Evolutionary conservation across 805 yeast genomes (phyloP).

Genomic region (Wickerhamiella spandovensis): DNA sequence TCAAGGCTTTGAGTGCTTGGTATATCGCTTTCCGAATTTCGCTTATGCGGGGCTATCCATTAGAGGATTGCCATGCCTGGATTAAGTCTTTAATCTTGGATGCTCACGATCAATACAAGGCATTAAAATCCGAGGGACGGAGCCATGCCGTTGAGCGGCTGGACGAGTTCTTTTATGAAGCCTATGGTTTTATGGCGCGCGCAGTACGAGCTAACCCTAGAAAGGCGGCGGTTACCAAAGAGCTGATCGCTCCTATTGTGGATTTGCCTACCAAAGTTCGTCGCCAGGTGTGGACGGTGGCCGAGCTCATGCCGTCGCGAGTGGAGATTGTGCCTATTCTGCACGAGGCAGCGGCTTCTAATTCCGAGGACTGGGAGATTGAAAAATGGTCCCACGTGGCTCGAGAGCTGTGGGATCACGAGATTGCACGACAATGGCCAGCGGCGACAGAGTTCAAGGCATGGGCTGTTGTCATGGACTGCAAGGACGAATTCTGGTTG

Average conservation of each 20-base stretch:
- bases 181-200: not conserved
- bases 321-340: not conserved
- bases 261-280: not conserved
- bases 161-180: not conserved
- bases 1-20: slow-evolving; percentile 18
- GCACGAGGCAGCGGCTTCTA: not conserved
- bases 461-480: not conserved
- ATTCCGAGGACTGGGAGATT: not conserved
- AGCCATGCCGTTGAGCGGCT: not conserved
- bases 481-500: not conserved
- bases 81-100: slow-evolving; percentile 2
- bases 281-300: not conserved
- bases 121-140: not conserved
- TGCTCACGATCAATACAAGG: not conserved
- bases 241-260: not conserved
- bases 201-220: not conserved
- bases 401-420: not conserved
- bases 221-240: not conserved
- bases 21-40: slow-evolving; percentile 5
- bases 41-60: not conserved
- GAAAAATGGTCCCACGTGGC: not conserved
- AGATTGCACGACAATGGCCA: not conserved
- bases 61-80: slow-evolving; percentile 12
- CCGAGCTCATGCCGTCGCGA: not conserved
- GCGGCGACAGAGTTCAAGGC: not conserved